These are phyloP conservation scores for Psidium friedrichsthalianum DNA, from an alignment of 345 rosid species.

Conservation along the genomic window DNA sequence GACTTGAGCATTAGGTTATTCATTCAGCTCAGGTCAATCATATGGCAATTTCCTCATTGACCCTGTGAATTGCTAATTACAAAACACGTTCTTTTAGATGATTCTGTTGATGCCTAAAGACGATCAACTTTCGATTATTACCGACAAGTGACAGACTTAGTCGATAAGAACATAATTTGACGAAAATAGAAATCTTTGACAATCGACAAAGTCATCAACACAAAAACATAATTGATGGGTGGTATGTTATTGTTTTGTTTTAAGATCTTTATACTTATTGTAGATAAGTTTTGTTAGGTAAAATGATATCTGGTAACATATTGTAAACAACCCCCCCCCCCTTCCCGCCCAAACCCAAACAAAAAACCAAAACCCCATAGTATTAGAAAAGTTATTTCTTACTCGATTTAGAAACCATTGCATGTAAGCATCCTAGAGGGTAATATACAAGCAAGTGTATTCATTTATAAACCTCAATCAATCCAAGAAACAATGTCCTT, in stretches of 20 bases:
- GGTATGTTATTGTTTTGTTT: not conserved
- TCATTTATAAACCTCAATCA: not conserved
- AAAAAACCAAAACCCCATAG: too few species aligned
- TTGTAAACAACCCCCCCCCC: not conserved
- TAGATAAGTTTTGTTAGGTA: not conserved
- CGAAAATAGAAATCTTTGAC: not conserved
- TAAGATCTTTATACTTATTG: not conserved
- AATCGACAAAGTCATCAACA: too few species aligned
- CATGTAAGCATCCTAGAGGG: too few species aligned
- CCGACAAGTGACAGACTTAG: not conserved
- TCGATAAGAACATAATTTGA: not conserved
- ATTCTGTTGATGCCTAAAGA: fast-evolving
- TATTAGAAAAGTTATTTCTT: not conserved
- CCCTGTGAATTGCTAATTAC: not conserved
- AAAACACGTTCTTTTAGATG: not conserved
- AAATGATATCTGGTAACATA: not conserved
- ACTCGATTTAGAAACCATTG: not conserved
- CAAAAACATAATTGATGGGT: too few species aligned
- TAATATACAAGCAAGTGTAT: not conserved
- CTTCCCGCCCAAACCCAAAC: too few species aligned
- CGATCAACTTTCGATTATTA: not conserved
- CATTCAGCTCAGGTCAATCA: not conserved
- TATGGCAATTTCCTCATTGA: not conserved
- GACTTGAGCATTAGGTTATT: not conserved
- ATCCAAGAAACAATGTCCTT: not conserved